Base-by-base conservation (phyloP, 257 asterid genomes). In the Solanum peruvianum region DNA sequence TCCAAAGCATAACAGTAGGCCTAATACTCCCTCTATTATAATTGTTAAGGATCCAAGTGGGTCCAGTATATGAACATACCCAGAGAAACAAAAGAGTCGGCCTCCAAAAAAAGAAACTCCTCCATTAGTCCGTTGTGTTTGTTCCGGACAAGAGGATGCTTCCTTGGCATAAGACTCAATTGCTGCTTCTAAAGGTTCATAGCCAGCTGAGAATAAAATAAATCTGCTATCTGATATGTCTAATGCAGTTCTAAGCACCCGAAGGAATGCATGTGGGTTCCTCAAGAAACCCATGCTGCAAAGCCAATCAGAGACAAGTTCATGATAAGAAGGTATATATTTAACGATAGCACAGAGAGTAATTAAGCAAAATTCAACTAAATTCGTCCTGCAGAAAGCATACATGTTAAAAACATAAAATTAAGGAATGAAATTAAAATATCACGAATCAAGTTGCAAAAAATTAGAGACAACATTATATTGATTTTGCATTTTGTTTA, bases 261-360 rank as follows among this genome's bases (percentile, higher is more conserved):
- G 90, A 84, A 94, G 93, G 83, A 94, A 93, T 41, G 91, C 91
- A 76, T 87, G 86, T 25, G 96, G 93, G 70, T 90, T 90, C 92
- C 71, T 93, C 89, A 95, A 80, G 91, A 93, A 94, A 86, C 99
- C 99, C 98, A 97, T 95, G 94, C 99, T 97, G 97, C 90, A 89
- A 75, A 91, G 76, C 67, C 72, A 66, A 81, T 87, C 86, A 31
- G 44, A 86, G 39, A 45, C 56, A 33, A 77, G 37, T 78, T 52
- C 62, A 77, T 71, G 87, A 71, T 60, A 71, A 71, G 87, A 85
- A 44, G 60, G 42, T 77, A 12, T 64, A n/a, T n/a, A 62, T 18
- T 66, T 62, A 27, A 69, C 20, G 0, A 47, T 33, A 31, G 41
- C 84, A 78, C 25, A 44, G 10, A 76, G 83, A 76, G 83, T 45